These are phyloP conservation scores for Wickerhamomyces alni DNA, from an alignment of 805 yeast species.

Conservation along the genomic window DNA sequence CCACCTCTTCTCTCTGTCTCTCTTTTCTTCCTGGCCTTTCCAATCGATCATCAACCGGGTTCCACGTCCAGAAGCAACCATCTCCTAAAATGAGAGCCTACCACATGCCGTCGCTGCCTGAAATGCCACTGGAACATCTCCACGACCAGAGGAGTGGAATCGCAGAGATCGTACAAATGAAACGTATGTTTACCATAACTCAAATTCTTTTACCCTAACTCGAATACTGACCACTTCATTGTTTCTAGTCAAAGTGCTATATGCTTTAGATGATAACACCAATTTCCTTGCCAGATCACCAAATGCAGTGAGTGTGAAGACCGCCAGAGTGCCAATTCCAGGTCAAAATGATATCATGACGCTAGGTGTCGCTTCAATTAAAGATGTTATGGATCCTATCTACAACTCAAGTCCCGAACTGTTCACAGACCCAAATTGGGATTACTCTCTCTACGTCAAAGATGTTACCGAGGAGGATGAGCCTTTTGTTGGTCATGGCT, in stretches of 20 bases:
- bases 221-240: constrained; percentile 2
- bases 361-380: constrained; percentile 36
- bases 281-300: constrained; percentile 37
- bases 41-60: no score
- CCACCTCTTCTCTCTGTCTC: no score
- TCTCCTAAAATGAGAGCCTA: constrained; percentile 19
- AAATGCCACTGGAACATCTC: constrained; percentile 18
- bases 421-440: constrained; percentile 29
- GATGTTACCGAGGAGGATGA: constrained; percentile 47
- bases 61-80: no score
- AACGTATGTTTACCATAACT: constrained; percentile 10
- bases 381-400: constrained; percentile 39
- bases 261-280: constrained; percentile 36
- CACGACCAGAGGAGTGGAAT: constrained; percentile 6
- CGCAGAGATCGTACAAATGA: constrained; percentile 18
- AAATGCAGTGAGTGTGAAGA: constrained; percentile 29
- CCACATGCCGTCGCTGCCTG: constrained; percentile 27
- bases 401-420: constrained; percentile 42
- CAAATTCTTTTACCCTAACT: background rate
- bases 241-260: constrained; percentile 29
- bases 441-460: constrained; percentile 42
- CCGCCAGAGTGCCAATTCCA: constrained; percentile 38
- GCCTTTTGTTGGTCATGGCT: constrained; percentile 43
- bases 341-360: constrained; percentile 37
- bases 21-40: no score